These are phyloP conservation scores for Citrus sp. DNA, from an alignment of 345 rosid genomes.

Conservation along the genomic window DNA sequence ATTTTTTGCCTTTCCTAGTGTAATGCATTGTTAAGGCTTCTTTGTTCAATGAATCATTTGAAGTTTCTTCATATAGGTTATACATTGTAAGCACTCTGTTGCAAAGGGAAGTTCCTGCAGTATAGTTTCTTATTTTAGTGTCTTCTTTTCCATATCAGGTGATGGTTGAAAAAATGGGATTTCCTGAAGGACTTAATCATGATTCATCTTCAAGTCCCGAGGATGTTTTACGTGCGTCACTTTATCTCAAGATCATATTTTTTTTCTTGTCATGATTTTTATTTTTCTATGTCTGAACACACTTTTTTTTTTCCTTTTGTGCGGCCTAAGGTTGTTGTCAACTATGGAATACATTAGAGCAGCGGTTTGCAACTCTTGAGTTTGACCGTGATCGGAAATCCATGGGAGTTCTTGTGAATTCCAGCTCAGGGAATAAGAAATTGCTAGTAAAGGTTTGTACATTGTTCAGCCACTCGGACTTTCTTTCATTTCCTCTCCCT, in stretches of 20 bases:
- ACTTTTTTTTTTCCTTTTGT: neutral
- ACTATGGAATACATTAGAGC: slow-evolving; percentile 65
- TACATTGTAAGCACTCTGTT: neutral
- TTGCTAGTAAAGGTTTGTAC: slow-evolving; percentile 76
- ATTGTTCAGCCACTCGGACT: neutral
- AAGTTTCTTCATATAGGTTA: neutral
- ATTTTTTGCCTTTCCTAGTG: neutral
- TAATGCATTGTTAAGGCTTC: neutral
- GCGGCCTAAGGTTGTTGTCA: slow-evolving; percentile 56
- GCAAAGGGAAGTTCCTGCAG: neutral
- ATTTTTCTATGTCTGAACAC: neutral
- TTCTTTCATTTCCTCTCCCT: neutral
- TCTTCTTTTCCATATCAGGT: slow-evolving; percentile 45
- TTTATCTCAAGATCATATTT: neutral
- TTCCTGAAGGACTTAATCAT: slow-evolving; percentile 47
- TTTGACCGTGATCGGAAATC: slow-evolving; percentile 91
- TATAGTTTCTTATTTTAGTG: neutral
- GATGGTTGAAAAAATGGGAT: slow-evolving; percentile 94
- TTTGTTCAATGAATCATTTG: slow-evolving; percentile 2
- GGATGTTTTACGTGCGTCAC: slow-evolving; percentile 51
- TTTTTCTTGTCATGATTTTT: neutral
- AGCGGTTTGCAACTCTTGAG: slow-evolving; percentile 90
- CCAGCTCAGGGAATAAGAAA: slow-evolving; percentile 62
- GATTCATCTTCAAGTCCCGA: slow-evolving; percentile 34
- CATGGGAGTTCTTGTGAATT: slow-evolving; percentile 94